Conservation (phyloP, 257 asterid species). For the Gentiana straminea region DNA sequence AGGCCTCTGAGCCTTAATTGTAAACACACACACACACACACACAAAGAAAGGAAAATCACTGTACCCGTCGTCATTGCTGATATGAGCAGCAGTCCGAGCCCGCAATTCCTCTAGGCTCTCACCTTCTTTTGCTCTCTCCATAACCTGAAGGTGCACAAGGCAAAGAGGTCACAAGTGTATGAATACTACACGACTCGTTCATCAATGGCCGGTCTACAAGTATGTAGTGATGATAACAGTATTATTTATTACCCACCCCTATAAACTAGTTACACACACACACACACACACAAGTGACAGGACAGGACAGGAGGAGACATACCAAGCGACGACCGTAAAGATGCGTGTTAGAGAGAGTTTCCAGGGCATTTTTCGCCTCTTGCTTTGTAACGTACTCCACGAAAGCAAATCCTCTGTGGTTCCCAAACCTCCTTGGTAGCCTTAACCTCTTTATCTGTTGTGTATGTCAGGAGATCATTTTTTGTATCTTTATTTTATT, state of each 20-base stretch:
- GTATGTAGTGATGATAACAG: too few species aligned
- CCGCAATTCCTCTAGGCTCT: constrained; percentile 79
- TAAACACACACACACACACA: too few species aligned
- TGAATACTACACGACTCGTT: neutral
- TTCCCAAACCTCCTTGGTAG: constrained; percentile 67
- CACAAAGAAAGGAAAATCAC: too few species aligned
- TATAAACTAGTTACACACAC: too few species aligned
- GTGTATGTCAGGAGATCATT: neutral
- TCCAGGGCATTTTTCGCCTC: constrained; percentile 79
- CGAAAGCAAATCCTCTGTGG: constrained; percentile 92
- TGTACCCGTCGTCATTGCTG: constrained; percentile 15
- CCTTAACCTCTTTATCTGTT: constrained; percentile 78
- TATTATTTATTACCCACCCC: too few species aligned
- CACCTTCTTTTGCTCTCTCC: constrained; percentile 95
- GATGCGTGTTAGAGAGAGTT: constrained; percentile 78
- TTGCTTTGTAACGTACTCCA: constrained; percentile 81
- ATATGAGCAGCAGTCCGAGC: constrained; percentile 81
- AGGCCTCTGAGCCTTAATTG: too few species aligned
- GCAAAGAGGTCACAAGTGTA: constrained; percentile 2
- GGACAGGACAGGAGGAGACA: constrained; percentile 2
- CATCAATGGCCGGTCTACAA: too few species aligned
- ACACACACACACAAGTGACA: too few species aligned
- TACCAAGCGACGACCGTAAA: constrained; percentile 99
- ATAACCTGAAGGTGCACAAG: constrained; percentile 44
- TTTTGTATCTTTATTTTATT: too few species aligned